Percentiles rank a stretch among this genome's conserved stretches.
phyloP scores from a whole-genome alignment of 176 grass and related monocot genomes.

The Aechmea fasciata region DNA sequence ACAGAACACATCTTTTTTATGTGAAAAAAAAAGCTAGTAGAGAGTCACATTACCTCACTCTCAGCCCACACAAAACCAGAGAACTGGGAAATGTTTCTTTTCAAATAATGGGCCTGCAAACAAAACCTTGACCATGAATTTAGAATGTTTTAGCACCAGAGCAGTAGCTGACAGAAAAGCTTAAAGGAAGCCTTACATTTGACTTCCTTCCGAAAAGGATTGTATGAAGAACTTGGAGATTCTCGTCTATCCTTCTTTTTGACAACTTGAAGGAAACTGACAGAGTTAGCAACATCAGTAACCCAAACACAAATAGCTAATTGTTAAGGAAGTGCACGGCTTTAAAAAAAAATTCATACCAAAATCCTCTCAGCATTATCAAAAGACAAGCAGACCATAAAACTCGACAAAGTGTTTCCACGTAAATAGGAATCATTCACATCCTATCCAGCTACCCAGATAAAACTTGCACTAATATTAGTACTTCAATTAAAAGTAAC shows the following conservation, averaged over 20 bases:
- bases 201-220: constrained; percentile 78
- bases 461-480: too few species aligned
- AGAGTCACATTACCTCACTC: constrained; percentile 42
- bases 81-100: constrained; percentile 87
- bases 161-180: not conserved
- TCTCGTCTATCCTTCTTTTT: constrained; percentile 82
- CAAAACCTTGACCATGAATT: constrained; percentile 22
- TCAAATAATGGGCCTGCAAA: constrained; percentile 55
- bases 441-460: too few species aligned
- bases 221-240: constrained; percentile 64
- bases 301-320: not conserved
- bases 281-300: constrained; percentile 12
- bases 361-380: not conserved
- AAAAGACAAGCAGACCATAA: too few species aligned
- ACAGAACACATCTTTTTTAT: not conserved
- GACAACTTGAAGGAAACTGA: constrained; percentile 86
- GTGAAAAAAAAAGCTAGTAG: not conserved
- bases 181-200: constrained; percentile 40
- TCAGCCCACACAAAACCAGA: constrained; percentile 95
- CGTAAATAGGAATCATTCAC: too few species aligned
- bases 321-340: not conserved
- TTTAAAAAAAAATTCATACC: not conserved
- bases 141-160: constrained; percentile 9
- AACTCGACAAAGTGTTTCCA: too few species aligned
- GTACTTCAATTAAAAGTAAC: too few species aligned